Conservation (phyloP, 148 eudicot species). For the Fallopia convolvulus region DNA sequence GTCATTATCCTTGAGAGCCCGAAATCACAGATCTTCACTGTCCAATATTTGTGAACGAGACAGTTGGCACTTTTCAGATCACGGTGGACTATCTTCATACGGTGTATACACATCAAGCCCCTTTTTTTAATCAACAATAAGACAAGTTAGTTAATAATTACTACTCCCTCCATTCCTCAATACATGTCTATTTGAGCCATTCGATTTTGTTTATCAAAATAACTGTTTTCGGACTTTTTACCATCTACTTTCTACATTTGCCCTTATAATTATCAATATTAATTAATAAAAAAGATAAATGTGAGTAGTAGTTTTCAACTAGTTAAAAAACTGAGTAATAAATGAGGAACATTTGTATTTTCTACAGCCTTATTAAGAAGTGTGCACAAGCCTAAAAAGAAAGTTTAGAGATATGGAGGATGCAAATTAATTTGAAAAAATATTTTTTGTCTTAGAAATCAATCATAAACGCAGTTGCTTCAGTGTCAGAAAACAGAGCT, state of each 20-base stretch:
- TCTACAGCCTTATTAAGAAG: too few relatives aligned
- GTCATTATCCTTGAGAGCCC: slow-evolving; percentile 79
- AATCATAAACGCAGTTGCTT: background rate
- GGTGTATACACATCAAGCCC: slow-evolving; percentile 94
- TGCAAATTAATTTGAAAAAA: background rate
- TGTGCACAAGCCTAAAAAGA: too few relatives aligned
- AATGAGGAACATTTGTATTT: too few relatives aligned
- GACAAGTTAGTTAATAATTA: background rate
- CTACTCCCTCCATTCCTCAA: too few relatives aligned
- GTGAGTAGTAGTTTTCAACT: too few relatives aligned
- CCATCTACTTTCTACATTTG: too few relatives aligned
- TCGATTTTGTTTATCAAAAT: too few relatives aligned
- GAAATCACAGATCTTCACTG: slow-evolving; percentile 88
- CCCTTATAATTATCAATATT: too few relatives aligned
- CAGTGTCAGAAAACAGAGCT: background rate
- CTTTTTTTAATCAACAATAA: slow-evolving; percentile 19
- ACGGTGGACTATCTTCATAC: slow-evolving; percentile 95
- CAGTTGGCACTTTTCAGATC: slow-evolving; percentile 96
- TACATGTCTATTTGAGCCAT: too few relatives aligned
- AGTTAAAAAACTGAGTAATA: too few relatives aligned
- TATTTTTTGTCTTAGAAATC: background rate
- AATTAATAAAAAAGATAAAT: too few relatives aligned
- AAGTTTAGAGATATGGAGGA: background rate
- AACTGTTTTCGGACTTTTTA: too few relatives aligned
- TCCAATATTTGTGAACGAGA: slow-evolving; percentile 87